A percentile compares a stretch with the other conserved stretches of the same genome.
These are phyloP conservation scores for Xylaria palmicola DNA, from an alignment of 495 filamentous ascomycete genomes.

Conservation along the genomic window DNA sequence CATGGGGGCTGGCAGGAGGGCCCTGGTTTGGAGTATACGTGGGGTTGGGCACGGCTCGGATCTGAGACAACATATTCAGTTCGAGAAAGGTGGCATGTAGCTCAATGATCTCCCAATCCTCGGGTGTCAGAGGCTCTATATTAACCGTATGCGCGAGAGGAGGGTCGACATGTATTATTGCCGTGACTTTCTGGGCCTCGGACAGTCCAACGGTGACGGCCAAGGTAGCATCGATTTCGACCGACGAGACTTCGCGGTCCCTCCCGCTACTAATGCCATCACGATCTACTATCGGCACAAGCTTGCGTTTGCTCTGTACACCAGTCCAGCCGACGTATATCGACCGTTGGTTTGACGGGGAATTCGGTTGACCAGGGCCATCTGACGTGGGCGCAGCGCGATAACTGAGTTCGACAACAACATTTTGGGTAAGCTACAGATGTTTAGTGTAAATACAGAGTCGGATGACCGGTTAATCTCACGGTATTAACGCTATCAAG, in stretches of 20 bases:
- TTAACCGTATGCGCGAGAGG: conserved; percentile 88
- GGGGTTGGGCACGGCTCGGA: conserved; percentile 88
- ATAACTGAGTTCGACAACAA: conserved; percentile 84
- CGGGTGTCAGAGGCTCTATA: conserved; percentile 90
- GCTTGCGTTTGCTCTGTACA: conserved; percentile 85
- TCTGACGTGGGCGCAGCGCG: conserved; percentile 40
- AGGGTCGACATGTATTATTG: conserved; percentile 78
- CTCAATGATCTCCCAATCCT: conserved; percentile 99
- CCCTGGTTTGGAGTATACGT: conserved; percentile 52
- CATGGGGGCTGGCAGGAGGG: conserved; percentile 57
- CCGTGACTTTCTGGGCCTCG: conserved; percentile 80
- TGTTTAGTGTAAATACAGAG: conserved; percentile 10
- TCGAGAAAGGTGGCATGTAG: conserved; percentile 93
- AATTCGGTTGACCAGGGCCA: conserved; percentile 35
- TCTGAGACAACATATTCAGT: conserved; percentile 88
- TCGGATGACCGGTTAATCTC: conserved; percentile 32
- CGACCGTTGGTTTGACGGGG: conserved; percentile 55
- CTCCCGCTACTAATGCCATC: conserved; percentile 65
- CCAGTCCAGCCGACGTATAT: conserved; percentile 94
- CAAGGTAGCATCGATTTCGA: conserved; percentile 90
- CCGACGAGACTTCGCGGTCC: conserved; percentile 69
- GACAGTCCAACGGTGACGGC: conserved; percentile 75
- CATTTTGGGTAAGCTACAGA: conserved; percentile 81
- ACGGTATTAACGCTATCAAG: conserved; percentile 87
- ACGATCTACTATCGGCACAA: conserved; percentile 67